Conservation (phyloP, 352 stramenopile species). For the Pythium utonaiense region DNA sequence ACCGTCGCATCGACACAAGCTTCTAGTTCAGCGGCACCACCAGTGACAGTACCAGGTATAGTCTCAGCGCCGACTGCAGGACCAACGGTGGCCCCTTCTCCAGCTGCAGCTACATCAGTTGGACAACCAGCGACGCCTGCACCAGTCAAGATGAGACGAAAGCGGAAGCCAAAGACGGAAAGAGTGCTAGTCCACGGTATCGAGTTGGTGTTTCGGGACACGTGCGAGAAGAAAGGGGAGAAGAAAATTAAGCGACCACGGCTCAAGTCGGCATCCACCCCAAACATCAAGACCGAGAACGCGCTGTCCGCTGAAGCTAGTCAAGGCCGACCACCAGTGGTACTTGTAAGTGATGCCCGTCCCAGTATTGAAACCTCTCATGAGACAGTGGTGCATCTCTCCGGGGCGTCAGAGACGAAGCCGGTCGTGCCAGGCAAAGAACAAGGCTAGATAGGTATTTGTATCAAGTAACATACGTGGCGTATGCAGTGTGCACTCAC, state of each 20-base stretch:
- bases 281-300: background rate
- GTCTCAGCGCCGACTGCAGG: background rate
- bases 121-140: no score
- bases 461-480: background rate
- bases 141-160: slow-evolving; percentile 24
- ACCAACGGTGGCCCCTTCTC: background rate
- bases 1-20: no score
- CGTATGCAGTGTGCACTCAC: background rate
- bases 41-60: background rate
- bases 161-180: slow-evolving; percentile 47
- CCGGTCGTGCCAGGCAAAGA: no score
- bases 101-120: background rate
- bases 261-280: background rate
- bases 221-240: slow-evolving; percentile 54
- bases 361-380: background rate
- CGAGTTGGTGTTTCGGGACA: slow-evolving; percentile 47
- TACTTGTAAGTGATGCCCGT: background rate
- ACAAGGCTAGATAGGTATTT: background rate
- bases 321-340: background rate
- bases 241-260: slow-evolving; percentile 52
- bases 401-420: background rate
- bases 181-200: slow-evolving; percentile 42
- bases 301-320: background rate
- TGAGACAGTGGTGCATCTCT: background rate
- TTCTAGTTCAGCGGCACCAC: slow-evolving; percentile 2